Base-by-base conservation (phyloP, 768 basidiomycete species). In the Suillus decipiens region DNA sequence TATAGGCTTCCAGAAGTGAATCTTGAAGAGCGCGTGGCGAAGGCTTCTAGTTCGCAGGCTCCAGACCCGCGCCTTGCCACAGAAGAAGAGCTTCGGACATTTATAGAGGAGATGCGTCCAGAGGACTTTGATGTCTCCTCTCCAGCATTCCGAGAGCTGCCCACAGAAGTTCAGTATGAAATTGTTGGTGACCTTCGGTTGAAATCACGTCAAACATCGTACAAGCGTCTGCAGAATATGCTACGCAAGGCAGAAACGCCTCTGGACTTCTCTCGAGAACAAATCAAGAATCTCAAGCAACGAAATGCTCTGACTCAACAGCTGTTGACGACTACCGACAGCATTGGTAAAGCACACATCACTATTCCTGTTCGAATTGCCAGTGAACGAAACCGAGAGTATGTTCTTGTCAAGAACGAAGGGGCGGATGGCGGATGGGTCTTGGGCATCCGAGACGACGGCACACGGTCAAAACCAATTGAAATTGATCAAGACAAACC, bases 101-200 rank as follows among this genome's bases (percentile, higher is more conserved):
- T 99, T 76, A 97, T 99, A 66, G 95, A 98, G 63, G 92, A 96
- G 51, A 96, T 98, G 89, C 87, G 89, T 2, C 95, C 96, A 0
- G 95, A 95, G 69, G 95, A 99, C 71, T 93, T 99, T 69, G 96
- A 99, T 71, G 85, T 97, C 61, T 84, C 88, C 19, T 95, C 95
- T 2, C 84, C 93, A 5, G 93, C 89, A 22, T 99, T 99, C 73
- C 86, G 89, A 28, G 92, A 93, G 65, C 85, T 99, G 3, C 96
- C 97, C 2, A 96, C 94, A 0, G 96, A 99, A 74, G 87, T 97
- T 24, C 95, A 99, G 69, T 99, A 99, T 76, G 97, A 99, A 78
- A 96, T 99, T 67, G 89, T 99, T 39, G 96, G 96, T 60, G 97
- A 99, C 78, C 80, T 99, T 55, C 87, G 97, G 3, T 81, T 97